These are phyloP conservation scores for Podila verticillata DNA, from an alignment of 192 early-diverging fungal genomes.

Conservation along the genomic window DNA sequence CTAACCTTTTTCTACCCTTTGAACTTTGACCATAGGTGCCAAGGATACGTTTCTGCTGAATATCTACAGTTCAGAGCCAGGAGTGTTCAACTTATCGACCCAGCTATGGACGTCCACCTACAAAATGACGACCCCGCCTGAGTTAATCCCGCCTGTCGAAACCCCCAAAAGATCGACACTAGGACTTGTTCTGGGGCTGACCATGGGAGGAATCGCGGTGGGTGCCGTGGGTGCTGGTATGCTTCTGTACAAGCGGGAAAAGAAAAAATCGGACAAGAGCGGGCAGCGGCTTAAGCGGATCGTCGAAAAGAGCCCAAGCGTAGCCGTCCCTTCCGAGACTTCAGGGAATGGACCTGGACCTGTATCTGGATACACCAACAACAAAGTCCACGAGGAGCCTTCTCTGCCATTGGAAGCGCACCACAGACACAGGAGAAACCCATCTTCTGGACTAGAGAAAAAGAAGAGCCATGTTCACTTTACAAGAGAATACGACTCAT, in stretches of 20 bases:
- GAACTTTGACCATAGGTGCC: conserved; percentile 2
- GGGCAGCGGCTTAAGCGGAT: neutral
- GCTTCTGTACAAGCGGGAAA: conserved; percentile 14
- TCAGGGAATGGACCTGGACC: too few relatives aligned
- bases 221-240: neutral
- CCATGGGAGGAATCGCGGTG: neutral
- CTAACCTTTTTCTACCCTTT: neutral
- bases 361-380: too few relatives aligned
- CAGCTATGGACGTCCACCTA: conserved; percentile 6
- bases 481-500: too few relatives aligned
- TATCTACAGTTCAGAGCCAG: neutral
- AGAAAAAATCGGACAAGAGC: conserved; percentile 12
- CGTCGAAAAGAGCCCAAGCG: neutral
- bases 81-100: conserved; percentile 14
- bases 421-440: too few relatives aligned
- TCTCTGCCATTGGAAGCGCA: too few relatives aligned
- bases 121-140: neutral
- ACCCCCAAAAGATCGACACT: neutral
- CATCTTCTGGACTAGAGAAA: too few relatives aligned
- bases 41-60: conserved; percentile 5
- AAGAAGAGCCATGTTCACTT: too few relatives aligned
- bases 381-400: too few relatives aligned
- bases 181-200: conserved; percentile 3
- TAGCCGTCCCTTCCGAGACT: neutral
- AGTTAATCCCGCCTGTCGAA: too few relatives aligned